These are phyloP conservation scores for Exserohilum turcica DNA, from an alignment of 2,329 filamentous ascomycete genomes.

Conservation along the genomic window DNA sequence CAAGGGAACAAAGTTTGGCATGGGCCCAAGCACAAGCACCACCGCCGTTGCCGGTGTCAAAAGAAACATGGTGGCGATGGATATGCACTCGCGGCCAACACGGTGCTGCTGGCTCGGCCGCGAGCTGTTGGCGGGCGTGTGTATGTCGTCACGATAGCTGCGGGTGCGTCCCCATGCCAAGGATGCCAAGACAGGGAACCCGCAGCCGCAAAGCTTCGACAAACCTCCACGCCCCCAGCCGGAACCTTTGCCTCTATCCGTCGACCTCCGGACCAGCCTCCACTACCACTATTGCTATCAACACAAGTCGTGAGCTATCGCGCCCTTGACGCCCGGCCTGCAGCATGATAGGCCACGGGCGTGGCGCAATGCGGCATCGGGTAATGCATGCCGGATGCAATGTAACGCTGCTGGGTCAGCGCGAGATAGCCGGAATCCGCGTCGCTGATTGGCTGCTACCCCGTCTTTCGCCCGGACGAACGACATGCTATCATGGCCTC, in stretches of 20 bases:
- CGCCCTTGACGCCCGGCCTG: conserved; percentile 8
- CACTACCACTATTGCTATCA: no score
- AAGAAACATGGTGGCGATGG: background rate
- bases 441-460: conserved; percentile 16
- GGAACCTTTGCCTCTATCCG: background rate
- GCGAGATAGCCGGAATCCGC: conserved; percentile 2
- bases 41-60: background rate
- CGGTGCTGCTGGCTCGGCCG: background rate
- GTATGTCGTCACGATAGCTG: no score
- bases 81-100: background rate
- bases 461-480: conserved; percentile 12
- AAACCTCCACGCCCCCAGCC: background rate
- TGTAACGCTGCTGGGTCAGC: conserved; percentile 10
- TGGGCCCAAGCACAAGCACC: background rate
- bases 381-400: background rate
- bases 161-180: background rate
- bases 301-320: background rate
- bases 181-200: background rate
- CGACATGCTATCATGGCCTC: conserved; percentile 15
- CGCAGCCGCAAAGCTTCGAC: background rate
- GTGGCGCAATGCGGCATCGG: background rate
- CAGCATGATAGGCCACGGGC: background rate
- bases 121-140: no score
- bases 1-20: background rate
- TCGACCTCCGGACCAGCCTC: background rate